phyloP scores from a whole-genome alignment of 2,329 filamentous ascomycete genomes.

The Alternaria atra region DNA sequence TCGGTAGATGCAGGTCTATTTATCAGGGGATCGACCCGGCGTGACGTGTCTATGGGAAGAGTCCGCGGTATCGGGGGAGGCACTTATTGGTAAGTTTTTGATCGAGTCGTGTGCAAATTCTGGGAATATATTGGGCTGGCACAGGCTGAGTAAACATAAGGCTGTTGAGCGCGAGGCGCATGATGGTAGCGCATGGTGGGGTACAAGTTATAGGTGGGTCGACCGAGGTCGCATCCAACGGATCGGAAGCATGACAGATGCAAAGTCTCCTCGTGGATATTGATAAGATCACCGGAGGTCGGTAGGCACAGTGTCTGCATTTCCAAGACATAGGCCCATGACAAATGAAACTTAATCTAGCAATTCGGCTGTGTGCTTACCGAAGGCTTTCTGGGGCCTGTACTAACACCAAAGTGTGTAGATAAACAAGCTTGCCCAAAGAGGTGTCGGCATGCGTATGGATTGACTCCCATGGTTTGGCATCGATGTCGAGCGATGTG shows the following conservation, averaged over 20 bases:
- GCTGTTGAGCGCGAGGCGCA: neutral
- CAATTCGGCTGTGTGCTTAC: neutral
- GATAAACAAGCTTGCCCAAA: neutral
- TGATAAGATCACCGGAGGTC: neutral
- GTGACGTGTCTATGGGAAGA: neutral
- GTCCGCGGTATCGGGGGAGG: neutral
- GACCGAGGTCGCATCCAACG: neutral
- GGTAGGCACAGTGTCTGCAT: neutral
- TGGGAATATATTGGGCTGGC: neutral
- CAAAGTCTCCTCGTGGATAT: neutral
- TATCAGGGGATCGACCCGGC: neutral
- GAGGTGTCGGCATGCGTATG: neutral
- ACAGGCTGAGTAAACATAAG: conserved; percentile 7
- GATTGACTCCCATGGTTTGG: neutral
- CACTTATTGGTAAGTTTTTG: neutral
- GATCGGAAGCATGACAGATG: neutral
- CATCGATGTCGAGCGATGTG: neutral
- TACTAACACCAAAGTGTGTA: neutral
- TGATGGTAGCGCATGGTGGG: neutral
- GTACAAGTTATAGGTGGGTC: neutral
- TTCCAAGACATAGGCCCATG: neutral
- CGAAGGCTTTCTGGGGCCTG: neutral
- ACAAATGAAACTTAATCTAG: neutral
- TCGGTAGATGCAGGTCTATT: neutral
- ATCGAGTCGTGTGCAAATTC: neutral